A percentile compares a stretch with the other conserved stretches of the same genome.
Evolutionary conservation across 2,329 filamentous ascomycete genomes (phyloP).

Genomic region (Botrytis tulipae): DNA sequence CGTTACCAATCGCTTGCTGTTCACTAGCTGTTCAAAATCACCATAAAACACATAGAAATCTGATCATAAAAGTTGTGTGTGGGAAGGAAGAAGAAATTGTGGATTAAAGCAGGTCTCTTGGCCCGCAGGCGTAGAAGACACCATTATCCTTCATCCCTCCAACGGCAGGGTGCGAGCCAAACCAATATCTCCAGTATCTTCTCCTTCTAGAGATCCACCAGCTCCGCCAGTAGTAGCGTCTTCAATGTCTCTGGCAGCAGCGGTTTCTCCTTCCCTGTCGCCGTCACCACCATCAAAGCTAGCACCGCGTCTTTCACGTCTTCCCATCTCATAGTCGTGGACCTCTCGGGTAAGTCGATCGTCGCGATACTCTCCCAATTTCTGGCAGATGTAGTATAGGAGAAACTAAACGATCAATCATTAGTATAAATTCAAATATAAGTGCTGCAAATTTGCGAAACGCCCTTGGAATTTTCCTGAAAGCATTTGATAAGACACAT

Average conservation of each 20-base stretch:
- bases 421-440: background rate
- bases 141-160: background rate
- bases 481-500: background rate
- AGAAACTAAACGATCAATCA: background rate
- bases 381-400: background rate
- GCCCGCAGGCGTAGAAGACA: background rate
- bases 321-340: background rate
- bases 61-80: background rate
- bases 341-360: accelerated
- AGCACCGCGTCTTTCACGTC: background rate
- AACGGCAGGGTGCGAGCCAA: background rate
- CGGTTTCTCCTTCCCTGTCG: background rate
- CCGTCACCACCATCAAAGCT: background rate
- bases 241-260: background rate
- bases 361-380: background rate
- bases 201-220: background rate
- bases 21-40: background rate
- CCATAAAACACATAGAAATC: background rate
- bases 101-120: background rate
- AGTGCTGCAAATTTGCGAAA: background rate
- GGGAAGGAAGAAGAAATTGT: background rate
- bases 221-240: background rate
- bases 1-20: background rate
- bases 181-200: background rate
- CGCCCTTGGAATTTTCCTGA: background rate